Base-by-base conservation (phyloP, 352 stramenopile genomes). In the Pythium graminicola region DNA sequence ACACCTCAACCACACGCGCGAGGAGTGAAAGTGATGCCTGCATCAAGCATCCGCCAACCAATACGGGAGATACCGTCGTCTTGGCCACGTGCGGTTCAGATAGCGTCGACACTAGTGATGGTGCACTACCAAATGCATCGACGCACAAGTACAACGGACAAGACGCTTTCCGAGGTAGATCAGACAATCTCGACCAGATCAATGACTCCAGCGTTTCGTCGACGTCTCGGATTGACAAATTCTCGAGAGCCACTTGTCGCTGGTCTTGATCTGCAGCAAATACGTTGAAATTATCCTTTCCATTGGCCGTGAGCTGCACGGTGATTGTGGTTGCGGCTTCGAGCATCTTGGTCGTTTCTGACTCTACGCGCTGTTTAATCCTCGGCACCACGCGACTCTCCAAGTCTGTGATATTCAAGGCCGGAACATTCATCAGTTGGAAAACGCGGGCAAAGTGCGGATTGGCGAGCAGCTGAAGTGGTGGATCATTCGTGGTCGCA, bases 101-200 rank as follows among this genome's bases (percentile, higher is more conserved):
- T 10, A 27, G 17, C 31, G 16, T 19, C 11, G 23, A 4, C 23
- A 7, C 35, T 27, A 17, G 1, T 14, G 22, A 10, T 23, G 17
- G 19, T 9, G 17, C 14, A 8, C 36, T 26, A 26, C 36, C 58
- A 20, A 74, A 50, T 16, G 49, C 50, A 38, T 74, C 65, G n/a
- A 43, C 66, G 42, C 69, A 77, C 4, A 77, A 14, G 45, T 74
- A 63, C 3, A 77, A 16, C 10, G 56, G 40, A 38, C 46, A 63
- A 6, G 35, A 19, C 14, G 47, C 29, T 11, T 50, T 61, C 1
- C 62, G 48, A 10, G 62, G 58, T 4, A 69, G 24, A 8, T 52
- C 26, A 11, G 40, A 23, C 1, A 69, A 11, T 27, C 56, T 53
- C 4, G 46, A n/a, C 7, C 38, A 22, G 9, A 70, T 39, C 11